Percentiles rank a stretch among this genome's conserved stretches.
phyloP scores from a whole-genome alignment of 495 filamentous ascomycete species.

The Trichocladium antarcticum region DNA sequence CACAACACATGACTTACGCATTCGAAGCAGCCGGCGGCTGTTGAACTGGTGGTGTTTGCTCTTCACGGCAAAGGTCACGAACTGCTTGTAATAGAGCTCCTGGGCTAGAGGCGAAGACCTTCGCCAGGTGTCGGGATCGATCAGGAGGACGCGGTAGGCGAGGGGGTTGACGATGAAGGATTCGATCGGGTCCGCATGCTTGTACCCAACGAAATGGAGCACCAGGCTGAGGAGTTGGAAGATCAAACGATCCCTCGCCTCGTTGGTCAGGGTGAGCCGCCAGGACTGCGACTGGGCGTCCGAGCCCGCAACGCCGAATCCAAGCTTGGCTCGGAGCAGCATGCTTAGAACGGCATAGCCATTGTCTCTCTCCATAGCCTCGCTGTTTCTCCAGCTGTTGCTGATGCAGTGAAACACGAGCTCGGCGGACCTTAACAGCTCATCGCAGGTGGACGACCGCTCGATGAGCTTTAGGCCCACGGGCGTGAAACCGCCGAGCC shows the following conservation, averaged over 20 bases:
- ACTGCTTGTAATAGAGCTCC: conserved; percentile 84
- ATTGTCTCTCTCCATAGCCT: conserved; percentile 93
- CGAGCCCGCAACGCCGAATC: conserved; percentile 35
- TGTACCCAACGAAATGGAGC: conserved; percentile 78
- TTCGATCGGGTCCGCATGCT: conserved; percentile 59
- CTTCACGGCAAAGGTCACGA: conserved; percentile 64
- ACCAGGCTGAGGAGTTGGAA: conserved; percentile 64
- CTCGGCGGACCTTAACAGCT: conserved; percentile 63
- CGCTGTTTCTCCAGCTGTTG: conserved; percentile 92
- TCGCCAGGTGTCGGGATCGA: conserved; percentile 88
- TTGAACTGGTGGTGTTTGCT: conserved; percentile 94
- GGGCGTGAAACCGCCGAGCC: conserved; percentile 74
- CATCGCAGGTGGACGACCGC: conserved; percentile 53
- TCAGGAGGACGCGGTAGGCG: conserved; percentile 79
- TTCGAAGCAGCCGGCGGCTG: conserved; percentile 66
- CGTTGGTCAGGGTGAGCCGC: conserved; percentile 31
- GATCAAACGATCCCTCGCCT: conserved; percentile 54
- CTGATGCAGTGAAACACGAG: conserved; percentile 74
- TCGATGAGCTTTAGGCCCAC: conserved; percentile 77
- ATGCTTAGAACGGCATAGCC: conserved; percentile 81
- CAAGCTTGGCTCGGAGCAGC: conserved; percentile 66
- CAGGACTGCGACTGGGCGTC: conserved; percentile 31
- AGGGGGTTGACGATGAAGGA: conserved; percentile 93
- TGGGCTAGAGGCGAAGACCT: conserved; percentile 61
- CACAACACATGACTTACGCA: conserved; percentile 57